Base-by-base conservation (phyloP, 495 filamentous ascomycete species). In the Pyrenula aspistea region DNA sequence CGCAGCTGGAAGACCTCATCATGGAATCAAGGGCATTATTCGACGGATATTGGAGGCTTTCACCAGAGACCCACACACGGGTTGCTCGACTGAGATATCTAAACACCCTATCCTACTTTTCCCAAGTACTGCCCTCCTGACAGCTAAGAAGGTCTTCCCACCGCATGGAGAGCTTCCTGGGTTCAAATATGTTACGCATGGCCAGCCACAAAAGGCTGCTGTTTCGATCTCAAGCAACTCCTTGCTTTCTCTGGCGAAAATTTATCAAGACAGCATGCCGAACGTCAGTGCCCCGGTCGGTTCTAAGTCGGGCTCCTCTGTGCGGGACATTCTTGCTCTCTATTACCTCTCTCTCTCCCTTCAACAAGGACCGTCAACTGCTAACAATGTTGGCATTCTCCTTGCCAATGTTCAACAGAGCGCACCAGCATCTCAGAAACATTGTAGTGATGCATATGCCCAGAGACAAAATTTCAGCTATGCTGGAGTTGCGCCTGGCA, bases 191-290 rank as follows among this genome's bases (percentile, higher is more conserved):
- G 81, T 97, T 12, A 72, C 84, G 0, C 83, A 88, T 47, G 86
- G 85, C 10, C 72, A 85, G 48, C 79, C 88, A 21, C 80, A 83
- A 61, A 91, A 83, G 64, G 88, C 91, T 10, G 92, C 89, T 12
- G 79, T 95, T 11, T 91, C 89, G 4, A 97, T 91, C 2, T 95
- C 91, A 2, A 96, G 92, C 70, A 99, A 99, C 67, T 93, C 91
- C 15, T 72, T 99, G 8, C 78, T 99, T 2, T 97, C 92, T 0
- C 73, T 99, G 52, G 93, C 93, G 22, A 99, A 99, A 69, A 97
- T 99, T 51, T 97, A 95, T 61, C 93, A 99, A 68, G 93, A 99
- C 72, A 86, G 91, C n/a, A 95, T 96, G 88, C 77, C 89, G 4
- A 91, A 82, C 58, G 82, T 84, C 25, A 82, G 81, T 19, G 71